These are phyloP conservation scores for Gracilaria vermiculophylla DNA, from an alignment of 23 red algal species.

Conservation along the genomic window DNA sequence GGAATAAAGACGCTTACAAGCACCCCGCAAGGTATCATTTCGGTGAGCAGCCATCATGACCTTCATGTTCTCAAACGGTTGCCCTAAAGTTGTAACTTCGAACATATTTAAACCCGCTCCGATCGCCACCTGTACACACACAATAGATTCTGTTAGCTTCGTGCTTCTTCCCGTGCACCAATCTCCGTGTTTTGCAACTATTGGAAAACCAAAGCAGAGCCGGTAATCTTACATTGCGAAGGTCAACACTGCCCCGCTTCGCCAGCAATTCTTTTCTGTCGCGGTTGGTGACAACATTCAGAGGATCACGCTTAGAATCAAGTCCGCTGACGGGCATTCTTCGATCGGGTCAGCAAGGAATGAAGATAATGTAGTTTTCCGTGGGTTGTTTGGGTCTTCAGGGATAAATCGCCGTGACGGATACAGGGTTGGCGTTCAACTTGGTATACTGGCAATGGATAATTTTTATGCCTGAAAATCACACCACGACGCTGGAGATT, in stretches of 20 bases:
- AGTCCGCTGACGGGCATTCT: too few relatives aligned
- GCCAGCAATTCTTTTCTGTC: not conserved
- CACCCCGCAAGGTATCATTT: slow-evolving; percentile 61
- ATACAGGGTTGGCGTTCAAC: too few relatives aligned
- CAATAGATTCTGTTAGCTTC: not conserved
- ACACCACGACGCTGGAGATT: too few relatives aligned
- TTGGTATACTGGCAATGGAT: too few relatives aligned
- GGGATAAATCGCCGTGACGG: too few relatives aligned
- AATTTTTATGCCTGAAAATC: too few relatives aligned
- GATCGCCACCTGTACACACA: slow-evolving; percentile 54
- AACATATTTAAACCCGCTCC: slow-evolving; percentile 84
- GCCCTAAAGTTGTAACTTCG: slow-evolving; percentile 87
- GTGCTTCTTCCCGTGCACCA: not conserved
- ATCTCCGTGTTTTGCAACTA: not conserved
- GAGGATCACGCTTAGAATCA: not conserved
- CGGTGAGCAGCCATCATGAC: slow-evolving; percentile 83
- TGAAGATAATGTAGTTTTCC: too few relatives aligned
- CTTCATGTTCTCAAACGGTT: slow-evolving; percentile 95
- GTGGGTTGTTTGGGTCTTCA: too few relatives aligned
- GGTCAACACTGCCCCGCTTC: not conserved
- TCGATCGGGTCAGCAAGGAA: too few relatives aligned
- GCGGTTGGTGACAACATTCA: not conserved
- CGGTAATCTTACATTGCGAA: not conserved
- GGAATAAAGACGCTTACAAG: slow-evolving; percentile 67
- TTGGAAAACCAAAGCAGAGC: not conserved